phyloP scores from a whole-genome alignment of 2,329 filamentous ascomycete genomes.

The Graphilbum fragrans region DNA sequence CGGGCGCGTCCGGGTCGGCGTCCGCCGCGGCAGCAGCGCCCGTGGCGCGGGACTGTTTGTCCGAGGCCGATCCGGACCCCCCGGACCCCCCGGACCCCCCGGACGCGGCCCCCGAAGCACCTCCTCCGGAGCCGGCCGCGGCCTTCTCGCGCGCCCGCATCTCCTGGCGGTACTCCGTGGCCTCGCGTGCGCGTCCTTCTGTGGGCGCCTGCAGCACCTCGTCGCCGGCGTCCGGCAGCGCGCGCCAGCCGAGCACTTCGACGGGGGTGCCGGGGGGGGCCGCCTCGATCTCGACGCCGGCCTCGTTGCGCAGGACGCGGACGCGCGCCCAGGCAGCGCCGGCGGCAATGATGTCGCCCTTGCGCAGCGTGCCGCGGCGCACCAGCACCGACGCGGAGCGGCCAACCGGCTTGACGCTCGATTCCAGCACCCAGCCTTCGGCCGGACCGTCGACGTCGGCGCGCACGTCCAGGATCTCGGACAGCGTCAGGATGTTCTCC shows the following conservation, averaged over 20 bases:
- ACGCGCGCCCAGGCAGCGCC: conserved; percentile 81
- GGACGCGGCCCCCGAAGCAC: conserved; percentile 12
- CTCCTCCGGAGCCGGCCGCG: conserved; percentile 36
- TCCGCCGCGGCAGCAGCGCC: conserved; percentile 19
- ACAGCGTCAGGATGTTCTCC: conserved; percentile 75
- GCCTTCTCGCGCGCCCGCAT: conserved; percentile 59
- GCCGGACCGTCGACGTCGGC: conserved; percentile 65
- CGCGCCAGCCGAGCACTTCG: conserved; percentile 89
- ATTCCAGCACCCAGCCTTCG: conserved; percentile 92
- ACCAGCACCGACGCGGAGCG: conserved; percentile 83
- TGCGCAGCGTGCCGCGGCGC: conserved; percentile 70
- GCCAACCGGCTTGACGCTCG: conserved; percentile 72
- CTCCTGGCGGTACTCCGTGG: conserved; percentile 65
- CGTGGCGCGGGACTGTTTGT: conserved; percentile 17
- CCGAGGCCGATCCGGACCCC: no score
- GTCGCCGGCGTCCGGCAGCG: conserved; percentile 70
- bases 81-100: no score
- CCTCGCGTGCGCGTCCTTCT: conserved; percentile 67
- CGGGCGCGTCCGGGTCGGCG: conserved; percentile 4
- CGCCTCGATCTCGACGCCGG: conserved; percentile 56
- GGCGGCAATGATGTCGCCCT: conserved; percentile 75
- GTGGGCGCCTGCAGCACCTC: conserved; percentile 72
- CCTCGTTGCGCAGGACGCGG: conserved; percentile 75
- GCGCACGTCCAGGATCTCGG: conserved; percentile 83
- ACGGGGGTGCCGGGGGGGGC: conserved; percentile 82